phyloP scores from a whole-genome alignment of 2,329 filamentous ascomycete genomes.

The Gyromitra esculenta region DNA sequence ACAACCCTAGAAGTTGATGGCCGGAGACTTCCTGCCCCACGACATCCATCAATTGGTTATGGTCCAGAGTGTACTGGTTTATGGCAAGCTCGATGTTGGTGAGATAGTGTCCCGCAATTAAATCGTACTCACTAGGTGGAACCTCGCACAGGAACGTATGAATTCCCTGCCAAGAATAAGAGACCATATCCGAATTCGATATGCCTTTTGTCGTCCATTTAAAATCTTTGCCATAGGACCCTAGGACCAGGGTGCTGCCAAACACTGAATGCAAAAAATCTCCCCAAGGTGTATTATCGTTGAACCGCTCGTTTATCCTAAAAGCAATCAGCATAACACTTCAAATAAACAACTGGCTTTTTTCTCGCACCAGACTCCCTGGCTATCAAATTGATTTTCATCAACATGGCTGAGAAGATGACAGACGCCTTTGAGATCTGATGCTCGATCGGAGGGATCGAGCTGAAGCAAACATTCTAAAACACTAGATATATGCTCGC shows the following conservation, averaged over 20 bases:
- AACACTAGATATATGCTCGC: slow-evolving; percentile 8
- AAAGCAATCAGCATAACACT: background rate
- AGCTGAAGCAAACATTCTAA: slow-evolving; percentile 23
- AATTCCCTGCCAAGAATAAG: slow-evolving; percentile 15
- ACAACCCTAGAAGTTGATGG: slow-evolving; percentile 14
- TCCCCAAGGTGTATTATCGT: slow-evolving; percentile 33
- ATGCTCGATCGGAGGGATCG: slow-evolving; percentile 1
- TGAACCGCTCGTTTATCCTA: slow-evolving; percentile 25
- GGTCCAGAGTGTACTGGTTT: background rate
- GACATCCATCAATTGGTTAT: slow-evolving; percentile 13
- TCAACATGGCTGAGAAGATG: slow-evolving; percentile 7
- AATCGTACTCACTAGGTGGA: background rate
- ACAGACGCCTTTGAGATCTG: slow-evolving; percentile 8
- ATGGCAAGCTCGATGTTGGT: slow-evolving; percentile 1
- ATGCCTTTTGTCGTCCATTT: background rate
- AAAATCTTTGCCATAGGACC: background rate
- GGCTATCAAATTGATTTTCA: slow-evolving; percentile 19
- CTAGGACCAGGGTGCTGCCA: slow-evolving; percentile 13
- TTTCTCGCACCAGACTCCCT: slow-evolving; percentile 10
- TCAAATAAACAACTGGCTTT: background rate
- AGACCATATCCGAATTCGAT: background rate
- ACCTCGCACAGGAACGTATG: slow-evolving; percentile 13
- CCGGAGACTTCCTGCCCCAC: slow-evolving; percentile 27
- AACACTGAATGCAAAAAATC: background rate
- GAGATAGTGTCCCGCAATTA: slow-evolving; percentile 8